Evolutionary conservation across 306 rosid genomes (phyloP), one percentile per base, ranked within the genome.

Genomic region (Begonia loranthoides): DNA sequence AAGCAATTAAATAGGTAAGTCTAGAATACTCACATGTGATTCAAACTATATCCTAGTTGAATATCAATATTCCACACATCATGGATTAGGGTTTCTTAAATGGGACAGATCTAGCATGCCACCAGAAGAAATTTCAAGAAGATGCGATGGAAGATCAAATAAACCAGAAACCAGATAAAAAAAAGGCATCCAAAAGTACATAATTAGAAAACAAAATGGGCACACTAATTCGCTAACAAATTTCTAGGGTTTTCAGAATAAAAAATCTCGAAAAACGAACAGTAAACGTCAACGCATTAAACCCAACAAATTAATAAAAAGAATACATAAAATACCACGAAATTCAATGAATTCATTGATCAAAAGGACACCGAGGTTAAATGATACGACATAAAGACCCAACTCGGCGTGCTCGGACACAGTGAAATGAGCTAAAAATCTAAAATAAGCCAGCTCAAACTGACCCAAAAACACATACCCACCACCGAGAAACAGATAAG

Each of bases 181-280:
- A 36, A 38, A 41, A 58, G 2, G 40, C 55, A 19, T 49, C 63
- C 19, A 43, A 59, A 17, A 36, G 19, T 9, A 13, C 38, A 17
- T 36, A 12, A 38, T 44, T 47, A 39, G 55, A 15, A 44, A 34
- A 59, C 13, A 34, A 8, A 14, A 21, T 45, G 41, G 28, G 11
- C 51, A 36, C 13, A n/a, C 22, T 40, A 45, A 49, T 33, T 28
- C 48, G n/a, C 40, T 28, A 7, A 28, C 4, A 0, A 28, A 59
- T 17, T 59, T n/a, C 47, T 59, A 59, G 63, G 63, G 63, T 49
- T 59, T 58, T 36, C 19, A 36, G 63, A 45, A 47, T 24, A 49
- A 54, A 47, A 59, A 59, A 47, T 49, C 47, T 47, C 17, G 48
- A 43, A 21, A 17, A 49, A 59, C 6, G 6, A 52, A 47, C 63